Evolutionary conservation across 768 basidiomycete genomes (phyloP).

Genomic region (Leccinum pellstonianum): DNA sequence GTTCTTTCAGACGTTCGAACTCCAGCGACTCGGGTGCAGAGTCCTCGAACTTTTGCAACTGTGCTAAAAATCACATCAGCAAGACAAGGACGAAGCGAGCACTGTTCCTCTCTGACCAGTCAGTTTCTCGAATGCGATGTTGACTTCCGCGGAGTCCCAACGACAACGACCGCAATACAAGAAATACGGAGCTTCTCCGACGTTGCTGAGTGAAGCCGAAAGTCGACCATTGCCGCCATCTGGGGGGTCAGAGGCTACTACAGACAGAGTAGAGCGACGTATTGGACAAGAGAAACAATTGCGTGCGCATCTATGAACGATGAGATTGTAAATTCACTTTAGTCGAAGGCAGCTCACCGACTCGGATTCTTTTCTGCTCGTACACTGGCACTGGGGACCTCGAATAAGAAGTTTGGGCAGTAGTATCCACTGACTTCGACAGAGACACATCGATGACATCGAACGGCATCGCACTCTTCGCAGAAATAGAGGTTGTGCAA

Average conservation of each 20-base stretch:
- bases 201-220: constrained; percentile 49
- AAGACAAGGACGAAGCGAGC: not conserved
- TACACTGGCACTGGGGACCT: constrained; percentile 98
- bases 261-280: constrained; percentile 85
- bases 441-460: constrained; percentile 90
- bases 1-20: constrained; percentile 93
- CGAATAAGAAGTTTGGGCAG: constrained; percentile 98
- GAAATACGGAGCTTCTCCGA: constrained; percentile 88
- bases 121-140: constrained; percentile 93
- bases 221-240: constrained; percentile 58
- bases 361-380: constrained; percentile 83
- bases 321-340: not conserved
- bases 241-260: constrained; percentile 84
- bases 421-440: constrained; percentile 96
- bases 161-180: constrained; percentile 90
- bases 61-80: constrained; percentile 49
- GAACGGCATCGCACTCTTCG: constrained; percentile 95
- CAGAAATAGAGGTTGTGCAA: constrained; percentile 92
- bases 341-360: constrained; percentile 48
- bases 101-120: constrained; percentile 63
- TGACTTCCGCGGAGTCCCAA: constrained; percentile 93
- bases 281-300: constrained; percentile 97
- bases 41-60: constrained; percentile 88
- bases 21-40: constrained; percentile 81
- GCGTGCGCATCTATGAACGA: constrained; percentile 76